Percentiles rank a stretch among this genome's conserved stretches.
phyloP scores from a whole-genome alignment of 208 protist species.

The Leishmania major region DNA sequence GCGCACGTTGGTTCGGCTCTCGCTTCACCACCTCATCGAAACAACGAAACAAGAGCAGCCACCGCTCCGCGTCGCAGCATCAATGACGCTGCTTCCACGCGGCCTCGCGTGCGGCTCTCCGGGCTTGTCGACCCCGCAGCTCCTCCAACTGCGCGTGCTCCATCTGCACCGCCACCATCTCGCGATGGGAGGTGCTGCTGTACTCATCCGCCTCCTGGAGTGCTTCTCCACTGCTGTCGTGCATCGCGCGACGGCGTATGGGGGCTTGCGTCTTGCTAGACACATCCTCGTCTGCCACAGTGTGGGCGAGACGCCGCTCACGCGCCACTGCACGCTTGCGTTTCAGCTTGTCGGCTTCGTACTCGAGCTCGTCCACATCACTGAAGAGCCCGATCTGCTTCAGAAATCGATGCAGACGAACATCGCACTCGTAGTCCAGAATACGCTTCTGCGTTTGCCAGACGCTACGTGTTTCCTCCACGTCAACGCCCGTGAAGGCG shows the following conservation, averaged over 20 bases:
- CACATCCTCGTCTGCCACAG: background rate
- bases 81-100: conserved; percentile 21
- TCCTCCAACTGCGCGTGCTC: conserved; percentile 21
- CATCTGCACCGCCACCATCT: background rate
- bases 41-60: too few relatives aligned
- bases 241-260: conserved; percentile 14
- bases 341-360: conserved; percentile 70
- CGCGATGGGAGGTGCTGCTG: background rate
- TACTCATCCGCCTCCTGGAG: background rate
- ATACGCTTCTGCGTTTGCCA: conserved; percentile 81
- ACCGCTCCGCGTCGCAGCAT: background rate
- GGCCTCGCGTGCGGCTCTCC: conserved; percentile 18
- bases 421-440: conserved; percentile 88
- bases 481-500: conserved; percentile 69
- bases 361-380: conserved; percentile 73
- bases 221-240: background rate
- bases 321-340: conserved; percentile 53
- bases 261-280: conserved; percentile 5
- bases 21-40: background rate
- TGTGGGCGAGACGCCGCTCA: conserved; percentile 26
- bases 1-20: background rate
- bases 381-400: conserved; percentile 57
- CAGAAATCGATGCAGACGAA: conserved; percentile 72
- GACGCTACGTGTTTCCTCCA: conserved; percentile 65
- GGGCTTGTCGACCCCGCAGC: conserved; percentile 5